Evolutionary conservation across 768 basidiomycete species (phyloP).

Genomic region (Austroboletus festivus): DNA sequence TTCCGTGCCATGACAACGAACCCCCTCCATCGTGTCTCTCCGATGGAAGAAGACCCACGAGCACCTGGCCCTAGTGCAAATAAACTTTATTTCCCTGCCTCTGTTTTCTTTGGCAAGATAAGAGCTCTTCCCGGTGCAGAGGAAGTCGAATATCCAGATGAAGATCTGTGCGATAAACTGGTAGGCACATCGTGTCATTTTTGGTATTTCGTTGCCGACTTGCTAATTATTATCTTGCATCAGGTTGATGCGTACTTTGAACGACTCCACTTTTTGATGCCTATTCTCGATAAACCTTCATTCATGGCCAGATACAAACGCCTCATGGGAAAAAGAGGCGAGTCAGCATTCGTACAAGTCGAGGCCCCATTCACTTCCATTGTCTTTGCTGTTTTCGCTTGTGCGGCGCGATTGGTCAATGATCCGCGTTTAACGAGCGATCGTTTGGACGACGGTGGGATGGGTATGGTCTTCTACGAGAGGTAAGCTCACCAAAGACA

Average conservation of each 20-base stretch:
- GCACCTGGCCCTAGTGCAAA: constrained; percentile 78
- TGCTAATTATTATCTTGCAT: constrained; percentile 23
- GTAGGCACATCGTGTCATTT: constrained; percentile 43
- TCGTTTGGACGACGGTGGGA: constrained; percentile 70
- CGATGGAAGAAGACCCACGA: constrained; percentile 79
- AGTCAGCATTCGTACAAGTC: constrained; percentile 48
- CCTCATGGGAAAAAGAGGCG: constrained; percentile 68
- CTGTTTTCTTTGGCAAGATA: constrained; percentile 84
- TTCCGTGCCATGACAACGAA: constrained; percentile 75
- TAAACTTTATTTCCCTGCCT: constrained; percentile 84
- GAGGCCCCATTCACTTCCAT: constrained; percentile 79
- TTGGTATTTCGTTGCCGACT: constrained; percentile 8
- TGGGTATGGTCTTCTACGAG: constrained; percentile 89
- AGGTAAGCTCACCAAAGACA: constrained; percentile 57
- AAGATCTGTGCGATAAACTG: constrained; percentile 83
- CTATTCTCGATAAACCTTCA: constrained; percentile 80
- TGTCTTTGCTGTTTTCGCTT: constrained; percentile 88
- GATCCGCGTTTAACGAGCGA: constrained; percentile 65
- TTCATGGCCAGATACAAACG: constrained; percentile 70
- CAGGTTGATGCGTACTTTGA: constrained; percentile 87
- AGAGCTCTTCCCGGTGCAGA: constrained; percentile 78
- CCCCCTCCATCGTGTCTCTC: constrained; percentile 73
- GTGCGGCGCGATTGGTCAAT: constrained; percentile 74
- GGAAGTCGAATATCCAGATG: constrained; percentile 83
- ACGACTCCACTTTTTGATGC: constrained; percentile 84